phyloP scores from a whole-genome alignment of 768 basidiomycete genomes.

The Omphalotus guepiniiformis region DNA sequence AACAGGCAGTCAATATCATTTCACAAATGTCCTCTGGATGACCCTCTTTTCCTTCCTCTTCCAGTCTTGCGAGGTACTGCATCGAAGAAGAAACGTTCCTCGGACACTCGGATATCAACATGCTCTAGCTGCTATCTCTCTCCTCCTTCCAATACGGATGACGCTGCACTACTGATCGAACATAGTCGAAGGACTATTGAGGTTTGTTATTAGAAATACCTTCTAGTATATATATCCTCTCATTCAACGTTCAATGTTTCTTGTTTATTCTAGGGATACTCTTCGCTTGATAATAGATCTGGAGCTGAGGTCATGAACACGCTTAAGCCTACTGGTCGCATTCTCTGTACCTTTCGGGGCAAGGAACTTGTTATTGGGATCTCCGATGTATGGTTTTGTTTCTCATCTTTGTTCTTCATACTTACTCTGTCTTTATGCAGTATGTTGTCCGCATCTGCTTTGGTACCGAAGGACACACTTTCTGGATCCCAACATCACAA shows the following conservation, averaged over 20 bases:
- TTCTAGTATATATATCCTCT: too few species aligned
- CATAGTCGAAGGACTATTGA: background rate
- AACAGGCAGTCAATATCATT: background rate
- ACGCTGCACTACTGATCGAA: background rate
- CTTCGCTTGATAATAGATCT: background rate
- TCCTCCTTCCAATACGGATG: background rate
- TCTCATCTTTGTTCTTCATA: background rate
- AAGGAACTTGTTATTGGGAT: constrained; percentile 2
- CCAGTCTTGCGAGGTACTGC: background rate
- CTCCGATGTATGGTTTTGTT: background rate
- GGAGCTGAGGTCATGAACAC: background rate
- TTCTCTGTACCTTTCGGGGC: background rate
- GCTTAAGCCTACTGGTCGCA: background rate
- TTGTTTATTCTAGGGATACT: background rate
- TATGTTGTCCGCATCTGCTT: background rate
- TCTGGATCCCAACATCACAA: background rate
- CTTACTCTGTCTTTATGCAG: background rate
- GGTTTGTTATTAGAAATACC: too few species aligned
- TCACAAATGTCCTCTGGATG: background rate
- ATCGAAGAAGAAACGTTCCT: too few species aligned
- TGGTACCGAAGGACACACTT: background rate
- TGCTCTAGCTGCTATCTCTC: background rate
- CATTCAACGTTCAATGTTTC: too few species aligned
- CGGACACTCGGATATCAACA: too few species aligned
- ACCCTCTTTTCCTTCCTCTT: background rate